Evolutionary conservation across 176 grass and related monocot genomes (phyloP), one percentile per base, ranked within the genome.

Genomic region (Carex littledalei): DNA sequence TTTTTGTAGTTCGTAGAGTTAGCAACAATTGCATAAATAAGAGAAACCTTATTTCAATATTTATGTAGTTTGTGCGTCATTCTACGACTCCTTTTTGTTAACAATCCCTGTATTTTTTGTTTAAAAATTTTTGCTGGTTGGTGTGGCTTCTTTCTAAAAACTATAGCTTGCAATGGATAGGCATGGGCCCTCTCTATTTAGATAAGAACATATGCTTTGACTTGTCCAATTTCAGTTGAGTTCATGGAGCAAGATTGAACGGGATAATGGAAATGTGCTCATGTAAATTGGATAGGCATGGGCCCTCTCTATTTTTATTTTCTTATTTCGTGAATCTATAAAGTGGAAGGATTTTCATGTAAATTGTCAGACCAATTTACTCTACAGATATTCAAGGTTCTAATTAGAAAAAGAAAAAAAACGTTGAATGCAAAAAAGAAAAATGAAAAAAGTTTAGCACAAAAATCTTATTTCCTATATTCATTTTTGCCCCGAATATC

Each of bases 81-180:
- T 78, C 57, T 72, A 50, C 65, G 24, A 59, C 63, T 86, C 7
- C 3, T 63, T 73, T 71, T 89, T 85, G 81, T 61, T 81, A 62
- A 84, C 78, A 85, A 80, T 83, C 81, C 55, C 34, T 86, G 67
- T 50, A 3, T 67, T 83, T 5, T 81, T 63, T 67, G 20, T 82
- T 65, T 50, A 21, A 63, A 64, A 31, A 14, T 66, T 67, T 76
- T 47, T 54, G 32, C 24, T 78, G 12, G 49, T 56, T 78, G 13
- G 22, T 78, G 24, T 55, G 73, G 50, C 31, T 26, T 78, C 18
- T 45, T 71, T 45, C 18, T 43, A 68, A 67, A 67, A 68, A 37
- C 31, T 39, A 34, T 4, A 68, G 39, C 10, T 68, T 78, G 73
- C 45, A 53, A 78, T 11, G 22, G 22, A 62, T n/a, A 81, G 9